Evolutionary conservation across 2,329 filamentous ascomycete genomes (phyloP).

Genomic region (Aschersonia sp.): DNA sequence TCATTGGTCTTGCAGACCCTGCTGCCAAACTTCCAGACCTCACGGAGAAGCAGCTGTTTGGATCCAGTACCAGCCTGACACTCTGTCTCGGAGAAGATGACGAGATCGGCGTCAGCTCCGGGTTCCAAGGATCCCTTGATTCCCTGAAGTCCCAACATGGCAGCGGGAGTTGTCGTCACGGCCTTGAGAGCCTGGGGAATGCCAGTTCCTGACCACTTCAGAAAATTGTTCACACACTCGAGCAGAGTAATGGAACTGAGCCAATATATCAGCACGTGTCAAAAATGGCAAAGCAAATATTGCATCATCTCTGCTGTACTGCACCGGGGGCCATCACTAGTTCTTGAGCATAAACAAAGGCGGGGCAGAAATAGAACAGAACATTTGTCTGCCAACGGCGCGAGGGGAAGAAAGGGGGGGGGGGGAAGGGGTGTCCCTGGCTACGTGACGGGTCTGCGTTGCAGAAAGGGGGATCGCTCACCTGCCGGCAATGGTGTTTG

Average conservation of each 20-base stretch:
- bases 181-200: constrained; percentile 56
- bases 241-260: constrained; percentile 55
- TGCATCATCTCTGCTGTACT: background rate
- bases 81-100: constrained; percentile 46
- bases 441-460: background rate
- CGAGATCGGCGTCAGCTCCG: constrained; percentile 55
- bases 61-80: constrained; percentile 20
- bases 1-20: constrained; percentile 23
- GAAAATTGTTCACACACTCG: constrained; percentile 71
- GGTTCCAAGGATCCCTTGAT: constrained; percentile 51
- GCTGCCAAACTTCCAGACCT: constrained; percentile 68
- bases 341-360: background rate
- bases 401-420: background rate
- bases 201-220: constrained; percentile 55
- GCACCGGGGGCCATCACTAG: background rate
- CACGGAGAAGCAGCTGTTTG: constrained; percentile 47
- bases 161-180: constrained; percentile 64
- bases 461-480: constrained; percentile 18
- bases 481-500: constrained; percentile 66
- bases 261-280: constrained; percentile 3
- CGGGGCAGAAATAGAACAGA: background rate
- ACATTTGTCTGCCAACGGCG: too few species aligned
- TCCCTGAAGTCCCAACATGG: constrained; percentile 55
- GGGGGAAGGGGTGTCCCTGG: too few species aligned
- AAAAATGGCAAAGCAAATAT: background rate